Evolutionary conservation across 768 basidiomycete genomes (phyloP).

Genomic region (Xerocomellus intermedius): DNA sequence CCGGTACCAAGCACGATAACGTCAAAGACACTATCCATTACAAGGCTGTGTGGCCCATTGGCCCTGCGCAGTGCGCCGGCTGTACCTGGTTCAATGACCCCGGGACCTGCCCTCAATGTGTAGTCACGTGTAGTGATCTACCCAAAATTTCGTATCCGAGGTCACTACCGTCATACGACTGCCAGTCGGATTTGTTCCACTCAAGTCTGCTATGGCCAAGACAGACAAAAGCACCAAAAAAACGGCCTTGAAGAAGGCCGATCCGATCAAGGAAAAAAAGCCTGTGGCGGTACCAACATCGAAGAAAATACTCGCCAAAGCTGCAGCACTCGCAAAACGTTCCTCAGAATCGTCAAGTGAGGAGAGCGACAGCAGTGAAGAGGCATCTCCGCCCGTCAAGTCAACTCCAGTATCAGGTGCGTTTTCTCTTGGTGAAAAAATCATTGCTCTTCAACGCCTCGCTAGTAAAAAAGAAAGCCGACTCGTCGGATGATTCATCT

Average conservation of each 20-base stretch:
- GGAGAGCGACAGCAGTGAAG: constrained; percentile 5
- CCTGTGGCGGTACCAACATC: constrained; percentile 25
- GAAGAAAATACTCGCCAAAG: constrained; percentile 45
- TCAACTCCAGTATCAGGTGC: background rate
- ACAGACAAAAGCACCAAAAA: constrained; percentile 34
- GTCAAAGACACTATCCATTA: constrained; percentile 53
- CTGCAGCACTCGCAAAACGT: constrained; percentile 24
- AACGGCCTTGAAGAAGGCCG: constrained; percentile 38
- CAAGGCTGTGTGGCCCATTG: too few relatives aligned
- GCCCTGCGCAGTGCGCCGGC: too few relatives aligned
- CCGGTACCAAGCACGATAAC: constrained; percentile 75
- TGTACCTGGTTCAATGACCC: too few relatives aligned
- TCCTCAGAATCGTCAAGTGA: too few relatives aligned
- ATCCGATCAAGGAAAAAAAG: constrained; percentile 20
- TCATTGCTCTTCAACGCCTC: too few relatives aligned
- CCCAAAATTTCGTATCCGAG: constrained; percentile 15
- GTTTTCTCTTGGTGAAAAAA: background rate
- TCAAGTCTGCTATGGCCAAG: constrained; percentile 37
- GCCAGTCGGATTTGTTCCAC: background rate
- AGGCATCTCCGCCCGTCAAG: background rate
- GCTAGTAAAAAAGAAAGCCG: constrained; percentile 1
- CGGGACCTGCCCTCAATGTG: constrained; percentile 26
- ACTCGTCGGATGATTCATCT: background rate
- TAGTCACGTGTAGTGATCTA: constrained; percentile 23
- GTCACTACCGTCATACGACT: background rate